phyloP scores from a whole-genome alignment of 805 yeast species.

The Pichia ethanolica region DNA sequence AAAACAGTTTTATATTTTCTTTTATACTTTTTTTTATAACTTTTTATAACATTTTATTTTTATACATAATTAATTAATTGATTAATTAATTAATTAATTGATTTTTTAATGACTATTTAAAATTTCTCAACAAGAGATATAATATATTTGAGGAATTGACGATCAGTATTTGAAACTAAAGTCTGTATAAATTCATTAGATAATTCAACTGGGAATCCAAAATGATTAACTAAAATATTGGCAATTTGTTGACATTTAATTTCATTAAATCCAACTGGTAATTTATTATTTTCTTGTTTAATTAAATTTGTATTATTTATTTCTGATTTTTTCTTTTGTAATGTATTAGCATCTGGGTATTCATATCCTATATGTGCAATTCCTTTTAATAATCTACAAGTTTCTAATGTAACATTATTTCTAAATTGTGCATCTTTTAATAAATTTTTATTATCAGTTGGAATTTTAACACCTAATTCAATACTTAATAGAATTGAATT shows the following conservation, averaged over 20 bases:
- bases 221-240: constrained; percentile 38
- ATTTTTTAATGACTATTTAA: not conserved
- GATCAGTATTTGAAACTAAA: constrained; percentile 47
- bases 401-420: constrained; percentile 59
- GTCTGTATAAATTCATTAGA: constrained; percentile 55
- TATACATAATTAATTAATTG: too few species aligned
- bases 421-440: constrained; percentile 75
- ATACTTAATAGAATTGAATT: constrained; percentile 61
- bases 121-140: constrained; percentile 24
- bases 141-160: constrained; percentile 67
- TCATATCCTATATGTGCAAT: constrained; percentile 35
- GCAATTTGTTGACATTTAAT: constrained; percentile 24
- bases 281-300: constrained; percentile 35
- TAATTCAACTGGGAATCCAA: constrained; percentile 55
- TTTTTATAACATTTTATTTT: too few species aligned
- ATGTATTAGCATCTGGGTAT: constrained; percentile 23
- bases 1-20: too few species aligned
- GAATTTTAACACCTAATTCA: constrained; percentile 72
- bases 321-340: constrained; percentile 14
- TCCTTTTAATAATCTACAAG: constrained; percentile 60
- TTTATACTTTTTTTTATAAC: too few species aligned
- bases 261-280: constrained; percentile 21
- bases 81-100: too few species aligned
- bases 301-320: not conserved
- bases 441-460: constrained; percentile 32